Percentiles rank a stretch among this genome's conserved stretches.
These are phyloP conservation scores for Craspedostauros australis DNA, from an alignment of 108 stramenopile species.

Conservation along the genomic window DNA sequence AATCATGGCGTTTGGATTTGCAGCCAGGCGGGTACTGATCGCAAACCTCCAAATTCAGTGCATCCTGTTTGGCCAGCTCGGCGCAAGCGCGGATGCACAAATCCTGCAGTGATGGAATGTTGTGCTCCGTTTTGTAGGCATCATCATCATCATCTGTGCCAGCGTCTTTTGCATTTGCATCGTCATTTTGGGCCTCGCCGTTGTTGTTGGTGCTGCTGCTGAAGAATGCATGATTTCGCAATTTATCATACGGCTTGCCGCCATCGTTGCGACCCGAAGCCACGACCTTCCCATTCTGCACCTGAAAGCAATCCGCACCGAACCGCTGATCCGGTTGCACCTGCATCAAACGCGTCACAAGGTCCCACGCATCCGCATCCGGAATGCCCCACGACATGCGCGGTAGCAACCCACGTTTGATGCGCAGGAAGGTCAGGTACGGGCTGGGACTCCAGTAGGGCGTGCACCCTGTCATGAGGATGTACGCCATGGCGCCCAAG, in stretches of 20 bases:
- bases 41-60: slow-evolving; percentile 52
- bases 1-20: slow-evolving; percentile 45
- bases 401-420: slow-evolving; percentile 49
- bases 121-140: slow-evolving; percentile 9
- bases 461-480: slow-evolving; percentile 65
- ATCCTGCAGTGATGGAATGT: slow-evolving; percentile 72
- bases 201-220: slow-evolving; percentile 3
- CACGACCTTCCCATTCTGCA: slow-evolving; percentile 17
- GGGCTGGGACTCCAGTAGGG: slow-evolving; percentile 83
- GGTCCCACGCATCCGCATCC: slow-evolving; percentile 77
- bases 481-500: slow-evolving; percentile 68
- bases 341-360: slow-evolving; percentile 53
- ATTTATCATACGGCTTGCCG: slow-evolving; percentile 18
- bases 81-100: slow-evolving; percentile 70
- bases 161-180: slow-evolving; percentile 9
- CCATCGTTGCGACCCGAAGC: too few species aligned
- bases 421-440: slow-evolving; percentile 83
- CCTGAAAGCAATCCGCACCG: slow-evolving; percentile 63
- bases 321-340: slow-evolving; percentile 59
- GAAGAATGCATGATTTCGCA: slow-evolving; percentile 23
- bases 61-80: slow-evolving; percentile 52
- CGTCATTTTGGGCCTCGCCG: slow-evolving; percentile 1
- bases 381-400: slow-evolving; percentile 42
- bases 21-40: slow-evolving; percentile 77
- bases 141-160: too few species aligned